Evolutionary conservation across 306 rosid genomes (phyloP), one percentile per base, ranked within the genome.

Genomic region (Fagus sylvatica): DNA sequence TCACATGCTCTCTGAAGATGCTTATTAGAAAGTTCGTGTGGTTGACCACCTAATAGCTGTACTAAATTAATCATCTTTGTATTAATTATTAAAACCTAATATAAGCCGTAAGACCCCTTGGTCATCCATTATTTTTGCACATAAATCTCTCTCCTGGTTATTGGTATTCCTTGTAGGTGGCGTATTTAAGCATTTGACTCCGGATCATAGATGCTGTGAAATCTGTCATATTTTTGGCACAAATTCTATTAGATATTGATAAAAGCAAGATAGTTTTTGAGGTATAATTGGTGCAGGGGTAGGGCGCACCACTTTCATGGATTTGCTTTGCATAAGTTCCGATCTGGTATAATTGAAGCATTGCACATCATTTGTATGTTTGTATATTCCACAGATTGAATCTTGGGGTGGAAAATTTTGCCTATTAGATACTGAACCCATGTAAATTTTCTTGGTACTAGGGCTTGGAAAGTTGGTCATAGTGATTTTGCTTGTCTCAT

Each of bases 1-100:
- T 72, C 40, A 79, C 33, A 72, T 39, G 72, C 19, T 28, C 39
- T 28, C 4, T 71, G 60, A 69, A 74, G 81, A 71, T 65, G 69
- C 69, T 76, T 62, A 36, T 34, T 56, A 2, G 46, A 61, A 83
- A 79, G 53, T 43, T 17, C 8, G 57, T 51, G 32, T 67, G 9
- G 53, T 79, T 72, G 68, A 73, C 8, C 64, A 17, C 55, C 69
- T 51, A n/a, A 7, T 42, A 19, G 32, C 39, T 41, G 19, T 22
- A 17, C 36, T 28, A 28, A 57, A 6, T 57, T 22, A 22, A 28
- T 57, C 64, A 57, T 57, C 32, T 22, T 28, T 57, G 1, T 57
- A 10, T 11, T 57, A 57, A 28, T 15, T 17, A 36, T 33, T 34
- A 62, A 34, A 33, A 34, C 10, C 69, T 33, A 1, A 34, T 17